Evolutionary conservation across 2,329 filamentous ascomycete genomes (phyloP), one percentile per base, ranked within the genome.

Genomic region (Talaromyces sp.): DNA sequence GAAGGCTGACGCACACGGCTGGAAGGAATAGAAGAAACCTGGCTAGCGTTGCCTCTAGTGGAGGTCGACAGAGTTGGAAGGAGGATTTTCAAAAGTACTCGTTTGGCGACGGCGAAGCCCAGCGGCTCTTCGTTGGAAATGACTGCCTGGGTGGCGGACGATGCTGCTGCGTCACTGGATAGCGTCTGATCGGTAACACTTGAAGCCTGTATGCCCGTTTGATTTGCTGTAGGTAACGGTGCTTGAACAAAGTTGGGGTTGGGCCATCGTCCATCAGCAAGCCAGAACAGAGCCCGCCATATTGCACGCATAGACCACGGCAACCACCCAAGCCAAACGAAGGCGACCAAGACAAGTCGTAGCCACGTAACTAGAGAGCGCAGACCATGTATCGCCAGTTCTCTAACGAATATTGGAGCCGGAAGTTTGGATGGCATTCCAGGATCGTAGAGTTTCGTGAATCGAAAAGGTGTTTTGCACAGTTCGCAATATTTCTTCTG

Each of bases 401-500:
- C 91, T 69, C 88, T 88, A 64, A 93, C 70, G 72, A 99, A 97
- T 68, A 99, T 84, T 58, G 89, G 85, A 47, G 89, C 85, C 0
- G 96, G 95, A 15, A 99, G 85, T 13, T 86, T 88, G 68, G 87
- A 86, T 1, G 95, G 96, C 95, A 99, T 99, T 74, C 93, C 87
- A 3, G 93, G 92, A 68, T 93, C 89, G 81, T 99, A 99, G 45
- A 99, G 86, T 79, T 99, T 99, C 62, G 95, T 99, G 82, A 99
- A 99, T 67, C 93, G 91, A 75, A 98, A 99, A 0, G 93, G 89
- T 2, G 95, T 99, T 82, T 99, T 99, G 88, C 95, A 99, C 40
- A 99, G 88, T 82, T 99, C 95, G 84, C 96, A 99, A 82, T 99
- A 91, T 79, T 98, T 98, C 86, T 99, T 99, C 77, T 99, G 93